phyloP scores from a whole-genome alignment of 2,329 filamentous ascomycete species.

The Myotisia sp. region DNA sequence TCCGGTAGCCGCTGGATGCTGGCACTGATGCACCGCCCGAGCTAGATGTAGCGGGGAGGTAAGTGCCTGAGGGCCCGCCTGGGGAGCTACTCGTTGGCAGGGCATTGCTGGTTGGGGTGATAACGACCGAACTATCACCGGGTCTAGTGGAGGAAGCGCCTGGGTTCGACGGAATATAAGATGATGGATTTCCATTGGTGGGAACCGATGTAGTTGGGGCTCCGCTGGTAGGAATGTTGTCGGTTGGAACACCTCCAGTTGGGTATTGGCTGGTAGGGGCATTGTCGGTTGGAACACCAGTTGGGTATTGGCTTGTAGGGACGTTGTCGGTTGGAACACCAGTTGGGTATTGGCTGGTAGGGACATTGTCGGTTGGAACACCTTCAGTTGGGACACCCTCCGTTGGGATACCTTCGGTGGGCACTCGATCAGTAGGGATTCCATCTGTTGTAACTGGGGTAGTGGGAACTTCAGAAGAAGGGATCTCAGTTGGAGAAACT shows the following conservation, averaged over 20 bases:
- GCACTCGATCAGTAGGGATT: background rate
- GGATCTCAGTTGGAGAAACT: background rate
- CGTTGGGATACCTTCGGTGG: background rate
- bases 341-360: background rate
- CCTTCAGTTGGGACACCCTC: background rate
- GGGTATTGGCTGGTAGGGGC: background rate
- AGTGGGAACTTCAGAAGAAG: constrained; percentile 1
- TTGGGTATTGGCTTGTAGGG: background rate
- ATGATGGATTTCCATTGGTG: no score
- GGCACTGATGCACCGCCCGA: background rate
- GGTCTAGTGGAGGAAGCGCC: no score
- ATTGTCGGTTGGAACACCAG: background rate
- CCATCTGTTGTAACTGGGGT: constrained; percentile 3
- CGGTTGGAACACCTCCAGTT: background rate
- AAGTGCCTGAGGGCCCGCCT: constrained; percentile 1
- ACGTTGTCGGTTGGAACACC: no score
- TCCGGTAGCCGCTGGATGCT: background rate
- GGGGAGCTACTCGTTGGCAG: no score
- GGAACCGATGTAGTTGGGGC: background rate
- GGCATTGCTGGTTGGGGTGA: no score
- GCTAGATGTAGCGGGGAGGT: background rate
- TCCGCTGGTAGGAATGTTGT: background rate
- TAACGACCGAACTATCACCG: no score
- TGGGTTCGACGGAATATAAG: no score
- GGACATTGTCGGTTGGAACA: background rate